Conservation (phyloP, 1,284 basidiomycete genomes). For the Thelephora terrestris region DNA sequence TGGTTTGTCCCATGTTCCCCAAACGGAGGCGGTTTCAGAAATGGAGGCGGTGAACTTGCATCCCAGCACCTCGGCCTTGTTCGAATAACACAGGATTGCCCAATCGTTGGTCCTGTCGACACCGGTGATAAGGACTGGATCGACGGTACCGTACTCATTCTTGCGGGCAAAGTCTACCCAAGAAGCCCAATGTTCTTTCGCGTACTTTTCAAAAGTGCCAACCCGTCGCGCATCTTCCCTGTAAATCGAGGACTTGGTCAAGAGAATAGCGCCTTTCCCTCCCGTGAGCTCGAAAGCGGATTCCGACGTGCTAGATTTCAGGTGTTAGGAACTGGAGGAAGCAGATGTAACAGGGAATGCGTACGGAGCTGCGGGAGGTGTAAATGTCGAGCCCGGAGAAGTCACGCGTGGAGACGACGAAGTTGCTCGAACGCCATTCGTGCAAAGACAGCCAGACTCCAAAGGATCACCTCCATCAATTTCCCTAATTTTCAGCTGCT, state of each 20-base stretch:
- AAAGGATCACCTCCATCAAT: no score
- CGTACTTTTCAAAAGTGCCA: conserved; percentile 3
- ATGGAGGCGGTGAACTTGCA: neutral
- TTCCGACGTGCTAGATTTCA: no score
- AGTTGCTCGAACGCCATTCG: no score
- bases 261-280: conserved; percentile 4
- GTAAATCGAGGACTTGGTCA: conserved; percentile 3
- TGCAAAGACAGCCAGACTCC: no score
- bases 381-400: no score
- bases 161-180: conserved; percentile 6
- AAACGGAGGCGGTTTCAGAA: conserved; percentile 2
- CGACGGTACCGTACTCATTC: conserved; percentile 1
- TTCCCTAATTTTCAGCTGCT: no score
- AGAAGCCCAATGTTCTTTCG: conserved; percentile 3
- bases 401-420: no score
- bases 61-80: neutral
- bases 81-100: conserved; percentile 6
- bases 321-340: no score
- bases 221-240: neutral
- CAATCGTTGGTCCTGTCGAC: conserved; percentile 6
- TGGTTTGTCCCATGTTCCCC: conserved; percentile 4
- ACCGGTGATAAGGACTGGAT: conserved; percentile 8
- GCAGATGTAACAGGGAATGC: no score
- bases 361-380: no score
- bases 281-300: neutral